A percentile compares a stretch with the other conserved stretches of the same genome.
Conservation (phyloP, 768 basidiomycete genomes). For the Tephrocybe rancida region DNA sequence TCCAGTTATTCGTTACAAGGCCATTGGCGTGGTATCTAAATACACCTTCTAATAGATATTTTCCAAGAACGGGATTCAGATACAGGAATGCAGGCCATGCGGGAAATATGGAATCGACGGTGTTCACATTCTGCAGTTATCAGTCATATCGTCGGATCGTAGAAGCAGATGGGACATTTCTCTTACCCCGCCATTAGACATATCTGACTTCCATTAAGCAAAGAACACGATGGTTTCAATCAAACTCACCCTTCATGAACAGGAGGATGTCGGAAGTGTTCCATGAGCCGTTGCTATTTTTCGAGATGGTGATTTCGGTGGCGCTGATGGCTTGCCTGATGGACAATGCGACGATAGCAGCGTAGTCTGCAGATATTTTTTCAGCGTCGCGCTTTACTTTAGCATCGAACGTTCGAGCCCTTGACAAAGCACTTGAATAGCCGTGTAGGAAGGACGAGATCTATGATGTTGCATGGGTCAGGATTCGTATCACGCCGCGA, state of each 20-base stretch:
- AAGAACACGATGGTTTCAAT: not conserved
- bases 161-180: not conserved
- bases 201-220: constrained; percentile 35
- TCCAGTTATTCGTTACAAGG: constrained; percentile 64
- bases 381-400: constrained; percentile 47
- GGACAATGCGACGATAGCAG: constrained; percentile 52
- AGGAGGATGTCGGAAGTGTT: constrained; percentile 54
- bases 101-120: constrained; percentile 55
- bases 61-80: constrained; percentile 54
- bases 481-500: not conserved
- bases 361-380: constrained; percentile 51
- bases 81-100: constrained; percentile 57
- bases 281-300: constrained; percentile 44
- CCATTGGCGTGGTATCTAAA: constrained; percentile 68
- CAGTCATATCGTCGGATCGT: not conserved
- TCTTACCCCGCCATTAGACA: constrained; percentile 59
- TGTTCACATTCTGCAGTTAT: constrained; percentile 39
- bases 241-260: constrained; percentile 53
- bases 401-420: constrained; percentile 48
- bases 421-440: constrained; percentile 41
- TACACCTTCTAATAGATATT: constrained; percentile 58
- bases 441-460: constrained; percentile 44
- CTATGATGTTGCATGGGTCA: constrained; percentile 20
- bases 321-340: constrained; percentile 55
- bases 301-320: constrained; percentile 57